Evolutionary conservation across 2,329 filamentous ascomycete genomes (phyloP), one percentile per base, ranked within the genome.

Genomic region (Berkeleyomyces rouxiae): DNA sequence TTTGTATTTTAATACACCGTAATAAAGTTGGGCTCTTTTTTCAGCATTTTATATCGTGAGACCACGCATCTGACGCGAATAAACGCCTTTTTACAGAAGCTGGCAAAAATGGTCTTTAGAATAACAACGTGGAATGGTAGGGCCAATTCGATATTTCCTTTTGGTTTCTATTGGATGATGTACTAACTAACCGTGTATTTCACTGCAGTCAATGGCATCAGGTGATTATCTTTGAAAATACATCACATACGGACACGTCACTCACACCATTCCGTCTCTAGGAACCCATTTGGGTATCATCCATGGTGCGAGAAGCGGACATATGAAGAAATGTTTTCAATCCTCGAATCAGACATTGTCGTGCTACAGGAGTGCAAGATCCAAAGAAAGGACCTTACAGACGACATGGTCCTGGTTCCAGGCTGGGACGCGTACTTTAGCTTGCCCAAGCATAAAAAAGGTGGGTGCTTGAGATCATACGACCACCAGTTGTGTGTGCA

Each of bases 381-480:
- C 47, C 93, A 97, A 71, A 82, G 87, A 63, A 96, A 96, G 71
- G 91, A 96, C 68, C 77, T 99, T 1, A 81, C 79, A 47, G 93
- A 97, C 78, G 93, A 97, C 68, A 97, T 97, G 90, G 91, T 97
- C 7, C 77, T 97, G 42, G 84, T 97, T 0, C 84, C 88, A 0
- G 93, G 93, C 10, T 99, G 92, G 92, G 93, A 99, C 71, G 91
- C 91, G 67, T 96, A 86, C 74, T 96, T 96, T 74, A 96, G 90
- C 71, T 77, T 99, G 33, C 93, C 93, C 0, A 90, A 86, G 71
- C 81, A 95, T 70, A 97, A 97, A 73, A 97, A 96, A 78, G 92
- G 90, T 86, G 74, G 37, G 66, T 58, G n/a, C n/a, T 53, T 39
- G 2, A n/a, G 10, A 13, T 7, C 10, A n/a, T 39, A 23, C 2